A percentile compares a stretch with the other conserved stretches of the same genome.
These are phyloP conservation scores for Ganoderma multipileum DNA, from an alignment of 1,284 basidiomycete genomes.

Conservation along the genomic window DNA sequence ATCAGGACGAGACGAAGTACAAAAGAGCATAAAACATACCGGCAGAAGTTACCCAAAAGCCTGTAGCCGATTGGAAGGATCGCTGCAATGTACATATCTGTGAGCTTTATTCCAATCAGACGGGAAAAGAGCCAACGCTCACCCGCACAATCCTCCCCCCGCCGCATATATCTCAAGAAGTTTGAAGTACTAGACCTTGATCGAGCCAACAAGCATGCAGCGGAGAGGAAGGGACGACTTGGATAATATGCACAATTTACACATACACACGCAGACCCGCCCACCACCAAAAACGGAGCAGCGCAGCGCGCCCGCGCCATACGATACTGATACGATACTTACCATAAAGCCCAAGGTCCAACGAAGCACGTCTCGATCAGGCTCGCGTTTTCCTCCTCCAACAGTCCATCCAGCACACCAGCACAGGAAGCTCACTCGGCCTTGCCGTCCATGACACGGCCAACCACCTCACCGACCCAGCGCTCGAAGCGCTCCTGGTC, in stretches of 20 bases:
- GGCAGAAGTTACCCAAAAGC: not conserved
- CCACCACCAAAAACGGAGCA: not conserved
- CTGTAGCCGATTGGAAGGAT: not conserved
- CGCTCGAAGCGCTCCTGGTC: conserved; percentile 72
- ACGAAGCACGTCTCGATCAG: not conserved
- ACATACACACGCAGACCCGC: conserved; percentile 5
- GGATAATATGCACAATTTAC: conserved; percentile 10
- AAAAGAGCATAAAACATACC: not conserved
- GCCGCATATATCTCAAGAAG: too few relatives aligned
- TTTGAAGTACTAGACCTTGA: too few relatives aligned
- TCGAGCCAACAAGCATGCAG: too few relatives aligned
- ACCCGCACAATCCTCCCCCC: too few relatives aligned
- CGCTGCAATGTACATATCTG: too few relatives aligned
- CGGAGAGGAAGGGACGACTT: not conserved
- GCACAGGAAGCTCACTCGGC: conserved; percentile 14
- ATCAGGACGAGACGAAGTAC: conserved; percentile 38
- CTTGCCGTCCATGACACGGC: conserved; percentile 44
- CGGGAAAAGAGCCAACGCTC: not conserved
- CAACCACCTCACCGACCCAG: conserved; percentile 75
- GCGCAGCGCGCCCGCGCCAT: not conserved
- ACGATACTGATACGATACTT: conserved; percentile 1
- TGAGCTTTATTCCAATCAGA: too few relatives aligned
- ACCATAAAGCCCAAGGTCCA: not conserved
- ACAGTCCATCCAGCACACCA: not conserved
- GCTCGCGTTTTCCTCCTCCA: not conserved